These are phyloP conservation scores for Aspergillus diversus DNA, from an alignment of 495 filamentous ascomycete genomes.

Conservation along the genomic window DNA sequence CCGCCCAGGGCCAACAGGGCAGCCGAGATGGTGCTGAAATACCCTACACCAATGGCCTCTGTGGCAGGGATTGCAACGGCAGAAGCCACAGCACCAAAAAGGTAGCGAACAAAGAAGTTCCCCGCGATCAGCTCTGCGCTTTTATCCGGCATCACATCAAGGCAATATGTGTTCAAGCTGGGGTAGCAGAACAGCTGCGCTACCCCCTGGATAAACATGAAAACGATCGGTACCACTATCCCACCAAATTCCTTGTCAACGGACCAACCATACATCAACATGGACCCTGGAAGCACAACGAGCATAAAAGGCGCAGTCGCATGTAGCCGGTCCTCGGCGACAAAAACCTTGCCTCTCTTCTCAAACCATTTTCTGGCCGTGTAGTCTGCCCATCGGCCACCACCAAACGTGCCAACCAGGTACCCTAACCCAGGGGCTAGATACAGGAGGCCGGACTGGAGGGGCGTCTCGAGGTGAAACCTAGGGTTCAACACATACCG, in stretches of 20 bases:
- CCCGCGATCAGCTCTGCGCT: constrained; percentile 72
- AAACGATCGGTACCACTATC: constrained; percentile 67
- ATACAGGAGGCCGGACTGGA: constrained; percentile 72
- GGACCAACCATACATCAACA: constrained; percentile 74
- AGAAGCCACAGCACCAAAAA: constrained; percentile 67
- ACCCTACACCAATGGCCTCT: constrained; percentile 66
- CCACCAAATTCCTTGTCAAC: constrained; percentile 69
- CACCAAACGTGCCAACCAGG: constrained; percentile 68
- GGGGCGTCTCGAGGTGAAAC: constrained; percentile 66
- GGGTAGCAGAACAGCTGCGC: constrained; percentile 76
- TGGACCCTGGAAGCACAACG: constrained; percentile 62
- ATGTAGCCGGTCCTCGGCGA: constrained; percentile 71
- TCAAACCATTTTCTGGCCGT: constrained; percentile 65
- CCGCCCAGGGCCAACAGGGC: constrained; percentile 6
- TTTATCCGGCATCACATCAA: constrained; percentile 71
- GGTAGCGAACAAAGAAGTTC: constrained; percentile 72
- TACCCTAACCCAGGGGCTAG: constrained; percentile 75
- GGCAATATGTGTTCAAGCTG: constrained; percentile 72
- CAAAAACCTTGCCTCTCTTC: constrained; percentile 57
- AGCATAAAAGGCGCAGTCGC: constrained; percentile 63
- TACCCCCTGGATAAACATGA: constrained; percentile 73
- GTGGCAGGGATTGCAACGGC: constrained; percentile 69
- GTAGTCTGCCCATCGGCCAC: constrained; percentile 72
- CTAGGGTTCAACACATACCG: constrained; percentile 75
- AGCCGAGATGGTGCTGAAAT: constrained; percentile 20